Base-by-base conservation (phyloP, 495 filamentous ascomycete species). In the Sordaria brevicollis region DNA sequence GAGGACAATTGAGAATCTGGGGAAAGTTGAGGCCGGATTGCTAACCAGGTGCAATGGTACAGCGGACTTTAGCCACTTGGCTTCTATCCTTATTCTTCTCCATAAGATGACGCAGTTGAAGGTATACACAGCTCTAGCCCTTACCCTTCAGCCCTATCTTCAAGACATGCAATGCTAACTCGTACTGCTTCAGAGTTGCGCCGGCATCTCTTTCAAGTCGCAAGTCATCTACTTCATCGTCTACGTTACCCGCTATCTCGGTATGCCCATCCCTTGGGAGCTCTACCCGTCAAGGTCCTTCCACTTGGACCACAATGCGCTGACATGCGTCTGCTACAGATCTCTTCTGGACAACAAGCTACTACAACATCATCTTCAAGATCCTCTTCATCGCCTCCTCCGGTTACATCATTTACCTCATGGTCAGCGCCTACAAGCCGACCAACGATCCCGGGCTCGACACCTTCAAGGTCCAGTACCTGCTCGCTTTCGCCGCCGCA, bases 141-240 rank as follows among this genome's bases (percentile, higher is more conserved):
- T 25, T 31, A n/a, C 34, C 10, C 33, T 43, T 39, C 49, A 57
- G 69, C 68, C 35, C 41, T 15, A 65, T 9, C 17, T 19, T 10
- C 29, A 62, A 38, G n/a, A 33, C 49, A 54, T 35, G 5, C 17
- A 8, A 69, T 65, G 37, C 57, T 62, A 49, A 70, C 75, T 77
- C 72, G 75, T 69, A 35, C n/a, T 4, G 65, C 67, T 19, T 39
- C 83, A 99, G 95, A 96, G 93, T 84, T 97, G 94, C 75, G 90
- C 94, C 13, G 95, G 95, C 71, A 91, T 99, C 81, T 98, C 95
- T 5, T 97, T 98, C 86, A 98, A 98, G 80, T 97, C 95, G 67
- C 95, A 99, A 85, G 90, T 89, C 33, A 84, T 99, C 39, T 99
- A 99, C 81, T 81, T 98, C 71, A 83, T 96, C 39, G 96, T 99